phyloP scores from a whole-genome alignment of 371 early-diverging fungal genomes.

The Dinochytrium kinnereticum region DNA sequence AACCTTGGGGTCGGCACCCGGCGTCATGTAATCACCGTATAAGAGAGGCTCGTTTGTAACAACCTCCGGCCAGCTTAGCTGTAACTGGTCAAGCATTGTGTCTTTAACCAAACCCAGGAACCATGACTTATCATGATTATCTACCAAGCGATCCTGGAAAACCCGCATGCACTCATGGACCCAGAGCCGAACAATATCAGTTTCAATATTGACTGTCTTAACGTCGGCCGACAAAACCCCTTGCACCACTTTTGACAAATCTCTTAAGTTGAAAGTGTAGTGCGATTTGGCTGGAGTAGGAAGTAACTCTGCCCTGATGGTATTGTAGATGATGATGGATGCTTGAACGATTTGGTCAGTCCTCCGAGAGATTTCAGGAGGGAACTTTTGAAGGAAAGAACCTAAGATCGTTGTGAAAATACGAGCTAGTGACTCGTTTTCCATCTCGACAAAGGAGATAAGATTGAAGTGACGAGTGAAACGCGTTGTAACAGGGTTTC shows the following conservation, averaged over 20 bases:
- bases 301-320: conserved; percentile 59
- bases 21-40: conserved; percentile 64
- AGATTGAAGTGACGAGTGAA: conserved; percentile 64
- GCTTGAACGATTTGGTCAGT: conserved; percentile 50
- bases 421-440: conserved; percentile 50
- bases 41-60: conserved; percentile 57
- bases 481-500: conserved; percentile 61
- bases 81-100: conserved; percentile 46
- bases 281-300: conserved; percentile 68
- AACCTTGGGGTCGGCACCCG: conserved; percentile 58
- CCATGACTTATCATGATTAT: conserved; percentile 59
- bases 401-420: conserved; percentile 62
- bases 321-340: conserved; percentile 60
- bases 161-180: conserved; percentile 62
- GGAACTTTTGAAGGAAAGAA: conserved; percentile 48
- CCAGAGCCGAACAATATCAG: conserved; percentile 62
- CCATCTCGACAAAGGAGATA: conserved; percentile 62
- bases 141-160: conserved; percentile 64
- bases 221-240: conserved; percentile 58
- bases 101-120: conserved; percentile 52
- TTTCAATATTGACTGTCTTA: conserved; percentile 50
- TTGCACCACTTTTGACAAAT: conserved; percentile 63
- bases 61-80: conserved; percentile 54
- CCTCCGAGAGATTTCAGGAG: conserved; percentile 47
- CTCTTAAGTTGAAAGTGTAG: conserved; percentile 67